Base-by-base conservation (phyloP, 176 grass and related monocot genomes). In the Triticum turgidum region DNA sequence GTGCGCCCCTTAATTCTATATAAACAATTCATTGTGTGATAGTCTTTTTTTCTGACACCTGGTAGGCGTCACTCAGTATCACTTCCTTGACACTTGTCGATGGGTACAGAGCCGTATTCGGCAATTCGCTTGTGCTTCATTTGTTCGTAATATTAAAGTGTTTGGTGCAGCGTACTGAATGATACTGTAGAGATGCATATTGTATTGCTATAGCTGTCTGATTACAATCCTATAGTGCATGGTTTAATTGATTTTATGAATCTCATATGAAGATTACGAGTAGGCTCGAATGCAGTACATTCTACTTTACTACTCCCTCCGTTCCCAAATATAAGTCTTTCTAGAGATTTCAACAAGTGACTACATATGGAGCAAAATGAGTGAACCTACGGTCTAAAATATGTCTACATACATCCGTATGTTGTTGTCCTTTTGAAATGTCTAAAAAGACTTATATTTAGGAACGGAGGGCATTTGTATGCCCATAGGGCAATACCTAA, bases 121-220 rank as follows among this genome's bases (percentile, higher is more conserved):
- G 39, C 21, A 58, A 20, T 73, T 80, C 25, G 5, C 56, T 58
- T 44, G 77, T 39, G 14, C 76, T 62, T 84, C 24, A 39, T 69
- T 51, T 51, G 42, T 51, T 49, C 24, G 9, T 25, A 67, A 44
- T 73, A 49, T 35, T 22, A 3, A 32, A 68, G 20, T 5, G 1
- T 27, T 80, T 29, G 14, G 68, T 14, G 21, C 22, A 29, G 29
- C 29, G 25, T 45, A 76, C 29, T 49, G 11, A 24, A 44, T 38
- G 45, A 1, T 78, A 41, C 80, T 74, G 21, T 30, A 61, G 56
- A 15, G 5, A 84, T 87, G 35, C 45, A 90, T 74, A 22, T 80
- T 82, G 8, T 75, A 15, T 11, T 86, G 39, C 61, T 42, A 29
- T 45, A 83, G 51, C 22, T 65, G 61, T 35, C 59, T 83, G 34